These are phyloP conservation scores for Ascochyta pisi DNA, from an alignment of 2,329 filamentous ascomycete species.

Conservation along the genomic window DNA sequence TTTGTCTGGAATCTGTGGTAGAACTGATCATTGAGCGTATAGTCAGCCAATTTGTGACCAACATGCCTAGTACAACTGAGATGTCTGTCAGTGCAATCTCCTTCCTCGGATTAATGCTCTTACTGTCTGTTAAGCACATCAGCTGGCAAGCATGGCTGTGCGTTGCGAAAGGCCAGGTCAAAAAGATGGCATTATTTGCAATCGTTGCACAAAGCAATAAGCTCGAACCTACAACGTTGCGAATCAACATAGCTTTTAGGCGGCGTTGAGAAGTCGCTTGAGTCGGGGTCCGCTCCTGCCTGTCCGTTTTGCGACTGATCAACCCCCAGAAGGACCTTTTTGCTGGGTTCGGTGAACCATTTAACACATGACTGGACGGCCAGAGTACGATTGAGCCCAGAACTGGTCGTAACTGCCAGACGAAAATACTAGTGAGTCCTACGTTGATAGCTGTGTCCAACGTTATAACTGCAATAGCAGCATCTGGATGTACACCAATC, in stretches of 20 bases:
- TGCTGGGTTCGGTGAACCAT: not conserved
- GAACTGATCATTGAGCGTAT: conserved; percentile 15
- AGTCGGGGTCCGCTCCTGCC: not conserved
- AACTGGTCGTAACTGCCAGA: conserved; percentile 42
- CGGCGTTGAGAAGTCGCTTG: conserved; percentile 7
- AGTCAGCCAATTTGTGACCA: conserved; percentile 30
- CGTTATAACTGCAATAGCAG: conserved; percentile 39
- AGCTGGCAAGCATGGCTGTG: conserved; percentile 47
- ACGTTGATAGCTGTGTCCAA: conserved; percentile 46
- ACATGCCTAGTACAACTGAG: conserved; percentile 26
- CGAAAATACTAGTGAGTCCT: conserved; percentile 44
- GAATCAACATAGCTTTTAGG: conserved; percentile 30
- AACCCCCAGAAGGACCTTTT: not conserved
- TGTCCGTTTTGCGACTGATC: not conserved
- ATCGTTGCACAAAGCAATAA: conserved; percentile 45
- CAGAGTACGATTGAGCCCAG: conserved; percentile 9
- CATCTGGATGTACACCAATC: conserved; percentile 43
- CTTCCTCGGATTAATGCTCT: conserved; percentile 13
- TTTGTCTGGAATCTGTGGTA: not conserved
- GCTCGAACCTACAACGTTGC: conserved; percentile 37
- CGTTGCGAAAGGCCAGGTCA: conserved; percentile 33
- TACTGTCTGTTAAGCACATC: conserved; percentile 49
- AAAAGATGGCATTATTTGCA: conserved; percentile 43
- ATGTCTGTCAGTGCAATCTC: not conserved
- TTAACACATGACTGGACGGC: not conserved